Conservation (phyloP, 228 moss, liverwort and hornwort genomes). For the Sphagnum magellanicum region DNA sequence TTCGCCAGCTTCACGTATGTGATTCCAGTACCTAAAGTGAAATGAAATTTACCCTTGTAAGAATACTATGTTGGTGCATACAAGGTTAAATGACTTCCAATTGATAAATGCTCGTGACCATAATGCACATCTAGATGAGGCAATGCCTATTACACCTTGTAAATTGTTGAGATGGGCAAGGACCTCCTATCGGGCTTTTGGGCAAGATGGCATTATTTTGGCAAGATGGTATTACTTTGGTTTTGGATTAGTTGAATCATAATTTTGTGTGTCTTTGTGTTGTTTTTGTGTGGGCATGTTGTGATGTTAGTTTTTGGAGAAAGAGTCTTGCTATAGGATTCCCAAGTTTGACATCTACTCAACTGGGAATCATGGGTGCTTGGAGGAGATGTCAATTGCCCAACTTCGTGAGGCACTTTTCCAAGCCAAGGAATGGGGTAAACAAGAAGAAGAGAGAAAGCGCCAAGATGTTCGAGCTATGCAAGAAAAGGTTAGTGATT, state of each 20-base stretch:
- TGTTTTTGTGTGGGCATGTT: too few species aligned
- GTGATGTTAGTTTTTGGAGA: constrained; percentile 27
- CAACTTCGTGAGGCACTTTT: constrained; percentile 20
- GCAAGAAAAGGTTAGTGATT: constrained; percentile 8
- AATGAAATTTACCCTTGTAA: too few species aligned
- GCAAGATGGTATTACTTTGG: too few species aligned
- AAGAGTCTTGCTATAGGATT: constrained; percentile 32
- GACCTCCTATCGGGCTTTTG: too few species aligned
- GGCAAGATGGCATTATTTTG: too few species aligned
- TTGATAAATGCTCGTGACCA: too few species aligned
- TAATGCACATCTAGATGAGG: too few species aligned
- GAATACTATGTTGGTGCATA: too few species aligned
- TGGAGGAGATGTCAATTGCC: constrained; percentile 37
- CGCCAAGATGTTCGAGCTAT: constrained; percentile 5
- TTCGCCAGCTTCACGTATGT: constrained; percentile 36
- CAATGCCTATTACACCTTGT: too few species aligned
- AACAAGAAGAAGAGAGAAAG: constrained; percentile 23
- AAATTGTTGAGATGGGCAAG: too few species aligned
- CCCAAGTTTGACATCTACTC: constrained; percentile 30
- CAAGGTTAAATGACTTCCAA: too few species aligned
- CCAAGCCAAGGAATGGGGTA: constrained; percentile 19
- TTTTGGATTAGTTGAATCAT: background rate
- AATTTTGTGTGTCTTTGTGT: background rate
- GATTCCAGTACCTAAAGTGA: background rate
- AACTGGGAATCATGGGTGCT: constrained; percentile 11